Evolutionary conservation across 1,139 yeast species (phyloP), one percentile per base, ranked within the genome.

Genomic region (Taphrina confusa): DNA sequence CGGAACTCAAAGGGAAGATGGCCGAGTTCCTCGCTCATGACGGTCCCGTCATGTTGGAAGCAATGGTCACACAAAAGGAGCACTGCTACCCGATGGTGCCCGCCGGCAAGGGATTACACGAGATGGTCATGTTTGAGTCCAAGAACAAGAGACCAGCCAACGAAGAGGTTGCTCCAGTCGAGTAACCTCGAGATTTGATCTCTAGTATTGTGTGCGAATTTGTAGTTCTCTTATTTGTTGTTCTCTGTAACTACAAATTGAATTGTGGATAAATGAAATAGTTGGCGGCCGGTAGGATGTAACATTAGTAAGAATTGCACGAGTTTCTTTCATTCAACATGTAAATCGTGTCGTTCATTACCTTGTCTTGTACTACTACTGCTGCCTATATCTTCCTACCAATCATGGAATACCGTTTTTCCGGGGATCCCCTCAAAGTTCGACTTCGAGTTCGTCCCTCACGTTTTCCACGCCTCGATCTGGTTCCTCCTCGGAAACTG

Each of bases 1-100:
- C 80, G 63, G 88, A 92, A 65, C 73, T 84, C 66, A 77, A 75
- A 60, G 72, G 76, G 4, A 85, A 84, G 56, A 78, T 92, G 61
- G 79, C 84, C 72, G 83, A 85, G 72, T 86, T 90, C 80, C 77
- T 92, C 65, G 78, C 81, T 69, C 76, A 78, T 59, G 80, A 81
- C 40, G 95, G 95, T 23, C 97, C 98, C 20, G 88, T 91, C 56
- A 80, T 92, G 71, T 76, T 91, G 71, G 98, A 92, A 77, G 97
- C 90, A 57, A 71, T 84, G 64, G 95, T 90, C 42, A 97, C 91
- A 76, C 85, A 85, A 81, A 92, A 92, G 80, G 97, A 92, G 55
- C 97, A 97, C 51, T 97, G 94, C 64, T 81, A 92, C 73, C 98
- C 98, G 62, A 91, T 92, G 95, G 98, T 92, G 59, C 96, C 98